Percentiles rank a stretch among this genome's conserved stretches.
Conservation (phyloP, 2,329 filamentous ascomycete species). For the Fusarium kyushuense region DNA sequence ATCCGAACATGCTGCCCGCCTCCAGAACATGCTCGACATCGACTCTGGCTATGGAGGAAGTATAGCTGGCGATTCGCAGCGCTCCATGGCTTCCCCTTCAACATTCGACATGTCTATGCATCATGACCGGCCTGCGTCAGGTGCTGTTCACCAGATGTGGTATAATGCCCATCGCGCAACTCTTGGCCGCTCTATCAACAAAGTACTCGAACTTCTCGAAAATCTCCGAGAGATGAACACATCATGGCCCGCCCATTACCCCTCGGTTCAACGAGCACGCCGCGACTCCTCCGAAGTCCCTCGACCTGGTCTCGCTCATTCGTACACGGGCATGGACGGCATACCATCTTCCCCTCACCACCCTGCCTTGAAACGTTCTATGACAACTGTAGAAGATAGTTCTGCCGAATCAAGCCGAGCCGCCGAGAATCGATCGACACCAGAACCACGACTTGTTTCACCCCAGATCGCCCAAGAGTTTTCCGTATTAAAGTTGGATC, state of each 20-base stretch:
- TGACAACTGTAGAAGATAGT: conserved; percentile 72
- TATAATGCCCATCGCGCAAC: conserved; percentile 93
- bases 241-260: conserved; percentile 95
- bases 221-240: conserved; percentile 89
- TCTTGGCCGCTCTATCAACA: conserved; percentile 87
- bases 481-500: conserved; percentile 91
- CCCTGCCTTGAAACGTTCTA: conserved; percentile 72
- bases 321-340: conserved; percentile 70
- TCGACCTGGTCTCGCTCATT: conserved; percentile 72
- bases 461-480: conserved; percentile 96
- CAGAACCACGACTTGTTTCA: conserved; percentile 86
- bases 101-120: conserved; percentile 61
- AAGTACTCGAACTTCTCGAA: conserved; percentile 85
- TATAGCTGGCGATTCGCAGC: conserved; percentile 71
- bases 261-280: conserved; percentile 78
- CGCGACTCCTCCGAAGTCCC: conserved; percentile 59
- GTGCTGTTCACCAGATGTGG: conserved; percentile 90
- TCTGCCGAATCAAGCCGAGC: conserved; percentile 78
- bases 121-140: conserved; percentile 69
- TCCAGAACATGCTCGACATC: conserved; percentile 84
- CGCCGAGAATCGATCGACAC: conserved; percentile 69
- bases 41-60: conserved; percentile 96
- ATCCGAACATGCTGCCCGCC: conserved; percentile 82
- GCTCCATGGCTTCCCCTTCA: conserved; percentile 59
- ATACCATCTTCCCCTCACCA: conserved; percentile 59